Conservation (phyloP, 2,329 filamentous ascomycete species). For the Sporothrix globosa region DNA sequence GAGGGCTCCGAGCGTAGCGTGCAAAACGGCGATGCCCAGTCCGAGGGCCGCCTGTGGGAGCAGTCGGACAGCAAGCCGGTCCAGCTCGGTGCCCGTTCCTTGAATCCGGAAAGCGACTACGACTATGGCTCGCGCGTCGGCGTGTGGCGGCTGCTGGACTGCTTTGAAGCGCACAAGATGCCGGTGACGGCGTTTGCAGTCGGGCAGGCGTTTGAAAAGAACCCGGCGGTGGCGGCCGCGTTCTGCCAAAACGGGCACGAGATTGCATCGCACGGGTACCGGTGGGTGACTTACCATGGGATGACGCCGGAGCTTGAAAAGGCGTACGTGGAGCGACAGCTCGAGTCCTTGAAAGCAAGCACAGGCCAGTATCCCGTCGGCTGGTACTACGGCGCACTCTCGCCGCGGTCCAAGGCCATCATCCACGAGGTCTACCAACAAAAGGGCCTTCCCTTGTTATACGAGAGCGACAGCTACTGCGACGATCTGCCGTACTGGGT, state of each 20-base stretch:
- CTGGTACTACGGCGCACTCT: slow-evolving; percentile 36
- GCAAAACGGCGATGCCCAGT: slow-evolving; percentile 42
- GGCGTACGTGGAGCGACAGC: slow-evolving; percentile 29
- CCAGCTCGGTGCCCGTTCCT: slow-evolving; percentile 32
- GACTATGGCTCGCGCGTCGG: slow-evolving; percentile 36
- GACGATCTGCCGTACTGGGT: slow-evolving; percentile 38
- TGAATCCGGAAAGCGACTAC: slow-evolving; percentile 36
- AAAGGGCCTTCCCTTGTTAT: slow-evolving; percentile 31
- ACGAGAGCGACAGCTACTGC: slow-evolving; percentile 35
- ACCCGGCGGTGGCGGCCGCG: slow-evolving; percentile 31
- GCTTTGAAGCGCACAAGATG: slow-evolving; percentile 31
- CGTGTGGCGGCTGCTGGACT: slow-evolving; percentile 35
- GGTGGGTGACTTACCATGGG: slow-evolving; percentile 32
- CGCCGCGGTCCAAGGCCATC: slow-evolving; percentile 32
- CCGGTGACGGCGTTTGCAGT: slow-evolving; percentile 33
- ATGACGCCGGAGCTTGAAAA: slow-evolving; percentile 32
- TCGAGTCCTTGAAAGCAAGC: slow-evolving; percentile 31
- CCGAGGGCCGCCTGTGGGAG: slow-evolving; percentile 35
- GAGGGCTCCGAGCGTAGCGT: slow-evolving; percentile 43
- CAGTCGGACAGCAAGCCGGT: slow-evolving; percentile 31
- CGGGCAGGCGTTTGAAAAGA: slow-evolving; percentile 34
- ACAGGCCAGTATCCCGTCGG: slow-evolving; percentile 34
- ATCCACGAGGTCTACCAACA: slow-evolving; percentile 34
- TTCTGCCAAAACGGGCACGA: slow-evolving; percentile 35
- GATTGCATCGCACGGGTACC: slow-evolving; percentile 35